Conservation (phyloP, 2,329 filamentous ascomycete genomes). For the Annulohypoxylon truncatum region DNA sequence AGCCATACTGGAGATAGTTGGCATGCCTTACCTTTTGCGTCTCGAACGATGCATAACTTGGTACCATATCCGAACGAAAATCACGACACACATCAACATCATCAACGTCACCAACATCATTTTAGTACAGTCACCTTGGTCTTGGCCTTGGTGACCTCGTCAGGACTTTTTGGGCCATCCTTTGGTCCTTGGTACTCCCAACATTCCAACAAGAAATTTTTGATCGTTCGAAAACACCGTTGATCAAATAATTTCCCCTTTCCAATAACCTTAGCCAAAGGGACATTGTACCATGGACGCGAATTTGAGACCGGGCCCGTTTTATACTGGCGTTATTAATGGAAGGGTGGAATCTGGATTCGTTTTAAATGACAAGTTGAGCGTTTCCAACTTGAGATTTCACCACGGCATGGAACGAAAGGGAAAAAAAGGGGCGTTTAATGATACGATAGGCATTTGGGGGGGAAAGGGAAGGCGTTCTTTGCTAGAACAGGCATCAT, state of each 20-base stretch:
- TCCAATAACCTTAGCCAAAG: conserved; percentile 1
- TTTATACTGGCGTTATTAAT: conserved; percentile 23
- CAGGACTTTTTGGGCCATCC: conserved; percentile 27
- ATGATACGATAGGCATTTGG: conserved; percentile 25
- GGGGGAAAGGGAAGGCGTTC: conserved; percentile 14
- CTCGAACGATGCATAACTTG: conserved; percentile 39
- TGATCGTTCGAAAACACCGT: conserved; percentile 19
- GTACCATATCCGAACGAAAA: conserved; percentile 27
- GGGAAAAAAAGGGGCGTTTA: conserved; percentile 24
- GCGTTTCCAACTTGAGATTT: conserved; percentile 20
- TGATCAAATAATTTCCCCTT: conserved; percentile 6
- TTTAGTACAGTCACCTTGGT: conserved; percentile 29
- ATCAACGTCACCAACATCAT: neutral
- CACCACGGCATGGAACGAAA: conserved; percentile 26
- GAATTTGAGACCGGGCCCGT: conserved; percentile 13
- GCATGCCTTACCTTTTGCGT: conserved; percentile 33
- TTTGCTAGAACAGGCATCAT: conserved; percentile 31
- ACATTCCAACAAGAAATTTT: conserved; percentile 10
- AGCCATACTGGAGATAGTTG: conserved; percentile 32
- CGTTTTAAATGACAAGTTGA: conserved; percentile 15
- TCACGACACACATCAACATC: conserved; percentile 15
- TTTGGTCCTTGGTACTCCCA: conserved; percentile 28
- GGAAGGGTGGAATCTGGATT: conserved; percentile 8
- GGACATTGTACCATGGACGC: conserved; percentile 14
- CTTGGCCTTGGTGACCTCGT: conserved; percentile 8